Conservation (phyloP, 148 eudicot species). For the Tetragonia tetragonoides region DNA sequence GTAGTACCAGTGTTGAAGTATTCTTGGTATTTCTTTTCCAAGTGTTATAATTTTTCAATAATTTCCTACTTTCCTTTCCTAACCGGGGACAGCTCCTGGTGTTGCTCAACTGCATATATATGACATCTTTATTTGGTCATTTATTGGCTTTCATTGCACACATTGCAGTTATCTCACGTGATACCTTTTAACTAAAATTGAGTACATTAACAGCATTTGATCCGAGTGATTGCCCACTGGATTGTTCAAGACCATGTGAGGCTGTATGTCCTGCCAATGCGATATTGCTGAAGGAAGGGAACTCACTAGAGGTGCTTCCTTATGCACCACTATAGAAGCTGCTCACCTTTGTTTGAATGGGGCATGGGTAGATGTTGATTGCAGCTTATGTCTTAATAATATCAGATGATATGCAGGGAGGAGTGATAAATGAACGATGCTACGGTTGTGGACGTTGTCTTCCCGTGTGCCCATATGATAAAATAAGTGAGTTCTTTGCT, state of each 20-base stretch:
- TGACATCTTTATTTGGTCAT: neutral
- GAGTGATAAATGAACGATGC: slow-evolving; percentile 82
- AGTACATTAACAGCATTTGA: slow-evolving; percentile 59
- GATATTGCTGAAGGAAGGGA: slow-evolving; percentile 37
- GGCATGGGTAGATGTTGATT: neutral
- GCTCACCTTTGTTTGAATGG: neutral
- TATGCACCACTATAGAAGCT: slow-evolving; percentile 3
- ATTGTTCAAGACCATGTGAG: slow-evolving; percentile 93
- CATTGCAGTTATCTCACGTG: neutral
- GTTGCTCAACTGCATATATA: neutral
- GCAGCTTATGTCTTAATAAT: neutral
- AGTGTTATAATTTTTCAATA: neutral
- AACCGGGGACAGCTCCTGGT: neutral
- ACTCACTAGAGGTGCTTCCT: slow-evolving; percentile 20
- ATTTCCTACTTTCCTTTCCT: no score
- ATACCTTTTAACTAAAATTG: neutral
- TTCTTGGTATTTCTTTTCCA: neutral
- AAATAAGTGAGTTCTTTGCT: slow-evolving; percentile 53
- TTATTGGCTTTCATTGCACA: neutral
- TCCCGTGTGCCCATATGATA: slow-evolving; percentile 86
- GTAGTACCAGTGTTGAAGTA: neutral
- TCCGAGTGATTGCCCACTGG: slow-evolving; percentile 73
- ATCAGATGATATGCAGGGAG: slow-evolving; percentile 44
- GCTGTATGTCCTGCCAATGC: slow-evolving; percentile 89
- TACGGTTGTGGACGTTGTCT: slow-evolving; percentile 96